A percentile compares a stretch with the other conserved stretches of the same genome.
These are phyloP conservation scores for Trichoderma asperellum DNA, from an alignment of 2,329 filamentous ascomycete species.

Conservation along the genomic window DNA sequence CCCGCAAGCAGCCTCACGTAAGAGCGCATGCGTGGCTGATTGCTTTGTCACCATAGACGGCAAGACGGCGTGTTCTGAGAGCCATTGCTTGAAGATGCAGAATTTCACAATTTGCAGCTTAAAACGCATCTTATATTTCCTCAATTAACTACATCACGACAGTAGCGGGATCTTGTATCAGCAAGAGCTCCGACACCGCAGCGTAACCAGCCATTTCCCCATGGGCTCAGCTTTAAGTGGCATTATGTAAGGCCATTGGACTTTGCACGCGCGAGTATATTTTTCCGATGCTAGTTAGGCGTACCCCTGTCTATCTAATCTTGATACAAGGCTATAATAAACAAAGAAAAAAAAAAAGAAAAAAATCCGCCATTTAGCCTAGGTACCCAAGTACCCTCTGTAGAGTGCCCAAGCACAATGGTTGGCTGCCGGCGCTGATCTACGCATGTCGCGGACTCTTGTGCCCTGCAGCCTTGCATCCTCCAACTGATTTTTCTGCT, in stretches of 20 bases:
- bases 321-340: background rate
- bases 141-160: background rate
- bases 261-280: background rate
- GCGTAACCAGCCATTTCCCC: background rate
- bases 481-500: constrained; percentile 3
- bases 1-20: constrained; percentile 7
- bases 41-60: background rate
- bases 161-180: background rate
- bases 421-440: constrained; percentile 2
- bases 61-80: too few relatives aligned
- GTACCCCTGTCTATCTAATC: background rate
- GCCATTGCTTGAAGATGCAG: background rate
- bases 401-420: constrained; percentile 7
- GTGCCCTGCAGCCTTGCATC: constrained; percentile 25
- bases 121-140: background rate
- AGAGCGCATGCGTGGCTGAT: constrained; percentile 14
- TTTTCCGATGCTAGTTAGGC: constrained; percentile 8
- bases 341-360: background rate
- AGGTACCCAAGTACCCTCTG: constrained; percentile 4
- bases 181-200: constrained; percentile 24
- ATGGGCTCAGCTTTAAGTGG: background rate
- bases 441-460: constrained; percentile 23
- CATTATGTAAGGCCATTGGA: constrained; percentile 4
- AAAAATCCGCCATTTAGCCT: background rate
- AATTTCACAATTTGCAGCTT: background rate